Base-by-base conservation (phyloP, 768 basidiomycete species). In the Mycena galericulata region DNA sequence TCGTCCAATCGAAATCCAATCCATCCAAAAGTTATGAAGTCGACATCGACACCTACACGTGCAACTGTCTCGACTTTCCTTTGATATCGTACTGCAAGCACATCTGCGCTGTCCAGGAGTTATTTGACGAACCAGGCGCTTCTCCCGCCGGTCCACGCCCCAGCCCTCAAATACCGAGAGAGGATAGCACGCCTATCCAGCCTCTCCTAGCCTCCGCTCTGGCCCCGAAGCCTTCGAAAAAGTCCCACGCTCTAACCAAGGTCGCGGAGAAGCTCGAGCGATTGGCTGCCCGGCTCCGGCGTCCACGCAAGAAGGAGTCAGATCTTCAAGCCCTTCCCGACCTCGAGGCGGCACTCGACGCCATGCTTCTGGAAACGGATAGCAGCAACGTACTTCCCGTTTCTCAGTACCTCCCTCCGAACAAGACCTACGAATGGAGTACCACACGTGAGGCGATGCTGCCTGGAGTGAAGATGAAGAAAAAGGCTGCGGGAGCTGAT, bases 31-130 rank as follows among this genome's bases (percentile, higher is more conserved):
- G 22, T 2, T 74, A 71, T 20, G 30, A 54, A 0, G 63, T 70
- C 40, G 69, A 75, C 36, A 20, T 74, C 12, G 61, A 67, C 2
- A 63, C 71, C 1, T 71, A 73, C 40, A 62, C 55, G 6, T 63
- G 67, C 26, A 27, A 9, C 4, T 68, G 67, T 20, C 54, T 50
- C 10, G 60, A 68, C 36, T 75, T 65, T 27, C 71, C 73, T 6
- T 14, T 62, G 1, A 67, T 74, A 12, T 38, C 41, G 1, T 75
- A 68, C 43, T 76, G 75, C 62, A 75, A 76, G 41, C 74, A 76
- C 49, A 59, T 76, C 12, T 65, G 46, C 22, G 73, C 69, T 10
- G 71, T 74, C 1, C 66, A 71, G 36, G 1, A 0, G 3, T 53
- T 65, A 9, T 73, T 68, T 50, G 32, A 34, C 3, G 62, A 64